A percentile compares a stretch with the other conserved stretches of the same genome.
These are phyloP conservation scores for Pisolithus orientalis DNA, from an alignment of 768 basidiomycete genomes.

Conservation along the genomic window DNA sequence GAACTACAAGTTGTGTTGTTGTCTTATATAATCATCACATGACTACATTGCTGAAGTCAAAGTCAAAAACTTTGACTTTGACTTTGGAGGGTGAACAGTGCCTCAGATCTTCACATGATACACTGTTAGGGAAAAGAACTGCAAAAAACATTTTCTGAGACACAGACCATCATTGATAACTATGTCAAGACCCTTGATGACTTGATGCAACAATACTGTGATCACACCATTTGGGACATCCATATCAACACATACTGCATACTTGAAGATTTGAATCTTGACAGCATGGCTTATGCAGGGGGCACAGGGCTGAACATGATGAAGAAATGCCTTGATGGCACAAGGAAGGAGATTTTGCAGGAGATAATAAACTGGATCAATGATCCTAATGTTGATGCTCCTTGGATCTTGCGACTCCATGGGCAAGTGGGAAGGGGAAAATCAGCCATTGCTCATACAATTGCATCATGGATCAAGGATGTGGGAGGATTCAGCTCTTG, in stretches of 20 bases:
- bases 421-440: no score
- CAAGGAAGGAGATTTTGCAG: slow-evolving; percentile 11
- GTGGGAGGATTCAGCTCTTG: no score
- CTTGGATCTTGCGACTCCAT: background rate
- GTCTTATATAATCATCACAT: no score
- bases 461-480: no score
- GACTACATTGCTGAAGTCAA: no score
- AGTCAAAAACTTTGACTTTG: no score
- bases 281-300: background rate
- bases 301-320: slow-evolving; percentile 1
- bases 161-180: background rate
- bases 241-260: background rate
- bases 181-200: background rate
- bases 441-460: no score
- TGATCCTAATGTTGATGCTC: background rate
- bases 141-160: background rate
- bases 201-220: background rate
- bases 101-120: background rate
- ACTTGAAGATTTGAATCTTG: background rate
- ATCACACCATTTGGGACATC: background rate
- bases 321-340: slow-evolving; percentile 8
- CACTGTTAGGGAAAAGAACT: background rate
- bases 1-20: no score
- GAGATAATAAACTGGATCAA: slow-evolving; percentile 21
- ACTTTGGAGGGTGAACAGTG: no score